Evolutionary conservation across 2,329 filamentous ascomycete genomes (phyloP).

Genomic region (Colletotrichum musicola): DNA sequence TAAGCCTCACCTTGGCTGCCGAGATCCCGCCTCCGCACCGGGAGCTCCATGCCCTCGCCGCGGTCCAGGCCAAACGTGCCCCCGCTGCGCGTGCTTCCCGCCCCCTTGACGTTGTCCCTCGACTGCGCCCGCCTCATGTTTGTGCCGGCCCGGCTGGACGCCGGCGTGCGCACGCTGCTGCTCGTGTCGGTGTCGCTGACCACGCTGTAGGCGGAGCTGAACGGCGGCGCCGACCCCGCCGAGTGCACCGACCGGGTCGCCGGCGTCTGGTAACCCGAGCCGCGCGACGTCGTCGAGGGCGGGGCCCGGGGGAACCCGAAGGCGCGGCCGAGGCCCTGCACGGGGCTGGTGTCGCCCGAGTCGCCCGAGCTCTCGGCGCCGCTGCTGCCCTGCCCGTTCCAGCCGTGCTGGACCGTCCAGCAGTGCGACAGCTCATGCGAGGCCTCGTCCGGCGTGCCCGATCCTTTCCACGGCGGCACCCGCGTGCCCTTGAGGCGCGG

Average conservation of each 20-base stretch:
- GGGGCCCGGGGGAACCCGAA: constrained; percentile 45
- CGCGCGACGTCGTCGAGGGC: constrained; percentile 39
- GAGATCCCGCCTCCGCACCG: constrained; percentile 36
- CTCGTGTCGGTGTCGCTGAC: constrained; percentile 46
- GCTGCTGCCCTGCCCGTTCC: constrained; percentile 49
- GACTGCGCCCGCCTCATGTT: constrained; percentile 36
- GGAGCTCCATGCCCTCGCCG: constrained; percentile 45
- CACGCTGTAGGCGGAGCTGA: constrained; percentile 47
- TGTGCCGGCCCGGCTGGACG: constrained; percentile 35
- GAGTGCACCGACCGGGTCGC: constrained; percentile 43
- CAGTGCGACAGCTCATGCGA: constrained; percentile 66
- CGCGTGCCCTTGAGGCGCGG: constrained; percentile 64
- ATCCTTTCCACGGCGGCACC: constrained; percentile 67
- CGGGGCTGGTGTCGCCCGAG: constrained; percentile 43
- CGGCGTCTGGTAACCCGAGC: constrained; percentile 33
- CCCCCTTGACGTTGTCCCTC: constrained; percentile 37
- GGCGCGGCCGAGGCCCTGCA: constrained; percentile 16
- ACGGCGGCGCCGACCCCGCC: constrained; percentile 40
- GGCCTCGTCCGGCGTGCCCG: constrained; percentile 50
- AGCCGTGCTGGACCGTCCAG: constrained; percentile 59
- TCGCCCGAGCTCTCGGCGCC: constrained; percentile 44
- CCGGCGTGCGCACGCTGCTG: constrained; percentile 44
- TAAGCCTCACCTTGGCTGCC: constrained; percentile 32
- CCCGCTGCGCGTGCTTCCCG: constrained; percentile 35
- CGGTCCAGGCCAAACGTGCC: constrained; percentile 40